Evolutionary conservation across 345 rosid species (phyloP).

Genomic region (Euphorbia peplus): DNA sequence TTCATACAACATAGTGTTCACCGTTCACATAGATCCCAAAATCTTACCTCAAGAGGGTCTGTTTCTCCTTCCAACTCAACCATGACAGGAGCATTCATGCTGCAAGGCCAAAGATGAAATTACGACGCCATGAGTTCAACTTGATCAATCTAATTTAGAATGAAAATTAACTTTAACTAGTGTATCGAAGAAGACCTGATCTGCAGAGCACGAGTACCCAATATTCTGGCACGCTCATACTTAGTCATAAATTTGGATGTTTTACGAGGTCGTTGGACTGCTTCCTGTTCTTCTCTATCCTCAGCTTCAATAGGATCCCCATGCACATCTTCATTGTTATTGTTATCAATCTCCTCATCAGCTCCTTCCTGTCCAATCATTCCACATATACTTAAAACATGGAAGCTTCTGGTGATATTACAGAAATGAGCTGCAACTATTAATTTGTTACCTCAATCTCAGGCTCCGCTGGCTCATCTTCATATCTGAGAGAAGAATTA

Average conservation of each 20-base stretch:
- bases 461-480: constrained; percentile 86
- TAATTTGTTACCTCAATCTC: constrained; percentile 60
- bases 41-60: constrained; percentile 74
- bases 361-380: constrained; percentile 61
- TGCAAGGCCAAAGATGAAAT: constrained; percentile 29
- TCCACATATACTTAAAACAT: constrained; percentile 4
- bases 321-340: constrained; percentile 49
- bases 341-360: constrained; percentile 58
- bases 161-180: background rate
- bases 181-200: constrained; percentile 47
- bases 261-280: constrained; percentile 46
- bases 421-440: background rate
- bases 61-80: constrained; percentile 90
- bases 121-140: background rate
- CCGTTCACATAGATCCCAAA: background rate
- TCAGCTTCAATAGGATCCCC: constrained; percentile 67
- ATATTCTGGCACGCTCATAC: constrained; percentile 80
- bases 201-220: constrained; percentile 81
- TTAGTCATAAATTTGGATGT: constrained; percentile 79
- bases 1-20: background rate
- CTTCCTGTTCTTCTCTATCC: constrained; percentile 47
- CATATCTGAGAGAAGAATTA: constrained; percentile 43
- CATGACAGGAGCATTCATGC: constrained; percentile 96
- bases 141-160: background rate
- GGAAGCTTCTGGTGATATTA: background rate